Conservation (phyloP, 768 basidiomycete species). For the Serendipita indica region DNA sequence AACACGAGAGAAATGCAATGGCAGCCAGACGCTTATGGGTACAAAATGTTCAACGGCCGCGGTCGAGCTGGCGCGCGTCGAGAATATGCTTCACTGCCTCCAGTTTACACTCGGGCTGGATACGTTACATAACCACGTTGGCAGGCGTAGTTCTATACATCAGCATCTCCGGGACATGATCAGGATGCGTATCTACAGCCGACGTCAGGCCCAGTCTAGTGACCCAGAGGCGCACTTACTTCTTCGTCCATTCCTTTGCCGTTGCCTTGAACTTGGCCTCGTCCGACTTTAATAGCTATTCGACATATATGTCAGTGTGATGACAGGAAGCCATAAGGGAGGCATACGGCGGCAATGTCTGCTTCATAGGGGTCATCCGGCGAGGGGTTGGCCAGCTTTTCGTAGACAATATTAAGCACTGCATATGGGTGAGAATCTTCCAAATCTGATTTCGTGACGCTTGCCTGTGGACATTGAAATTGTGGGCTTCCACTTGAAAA, state of each 20-base stretch:
- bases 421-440: slow-evolving; percentile 9
- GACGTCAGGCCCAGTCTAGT: neutral
- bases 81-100: too few relatives aligned
- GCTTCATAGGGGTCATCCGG: slow-evolving; percentile 82
- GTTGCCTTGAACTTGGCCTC: slow-evolving; percentile 54
- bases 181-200: too few relatives aligned
- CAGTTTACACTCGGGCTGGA: too few relatives aligned
- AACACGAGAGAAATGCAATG: neutral
- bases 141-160: too few relatives aligned
- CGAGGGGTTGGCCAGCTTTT: slow-evolving; percentile 78
- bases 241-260: slow-evolving; percentile 78
- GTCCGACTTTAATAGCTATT: slow-evolving; percentile 62
- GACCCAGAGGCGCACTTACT: slow-evolving; percentile 29
- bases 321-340: neutral
- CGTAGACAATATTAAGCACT: slow-evolving; percentile 60
- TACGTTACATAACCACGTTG: too few relatives aligned
- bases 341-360: slow-evolving; percentile 63
- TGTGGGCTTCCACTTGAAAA: slow-evolving; percentile 67
- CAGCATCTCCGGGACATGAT: too few relatives aligned
- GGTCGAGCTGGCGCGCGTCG: too few relatives aligned
- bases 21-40: too few relatives aligned
- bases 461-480: slow-evolving; percentile 55
- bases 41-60: too few relatives aligned
- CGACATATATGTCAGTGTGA: neutral
- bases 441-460: too few relatives aligned